Conservation (phyloP, 345 rosid genomes). For the Lumnitzera racemosa region DNA sequence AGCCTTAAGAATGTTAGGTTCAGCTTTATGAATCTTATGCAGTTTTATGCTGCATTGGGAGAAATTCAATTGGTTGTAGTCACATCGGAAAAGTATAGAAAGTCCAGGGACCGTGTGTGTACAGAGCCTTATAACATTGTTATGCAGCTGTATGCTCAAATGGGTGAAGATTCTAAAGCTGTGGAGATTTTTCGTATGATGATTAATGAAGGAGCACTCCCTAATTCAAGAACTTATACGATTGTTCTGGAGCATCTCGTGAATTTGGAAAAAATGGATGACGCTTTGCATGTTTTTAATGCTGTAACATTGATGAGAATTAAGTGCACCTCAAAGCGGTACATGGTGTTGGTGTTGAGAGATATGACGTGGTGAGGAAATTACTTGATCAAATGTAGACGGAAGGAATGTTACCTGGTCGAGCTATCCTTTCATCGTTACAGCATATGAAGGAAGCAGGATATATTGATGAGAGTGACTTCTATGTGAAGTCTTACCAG, state of each 20-base stretch:
- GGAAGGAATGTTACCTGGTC: constrained; percentile 65
- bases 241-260: constrained; percentile 74
- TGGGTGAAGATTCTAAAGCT: constrained; percentile 39
- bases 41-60: constrained; percentile 48
- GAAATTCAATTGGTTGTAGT: constrained; percentile 49
- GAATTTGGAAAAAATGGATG: constrained; percentile 43
- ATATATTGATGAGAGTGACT: constrained; percentile 41
- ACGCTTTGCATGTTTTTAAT: constrained; percentile 50
- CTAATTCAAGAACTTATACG: constrained; percentile 79
- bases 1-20: constrained; percentile 34
- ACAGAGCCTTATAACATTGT: constrained; percentile 66
- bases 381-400: constrained; percentile 58
- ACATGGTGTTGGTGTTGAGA: constrained; percentile 32
- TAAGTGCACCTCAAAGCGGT: constrained; percentile 65
- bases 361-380: constrained; percentile 43
- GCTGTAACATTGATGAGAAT: constrained; percentile 73
- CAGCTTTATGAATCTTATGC: constrained; percentile 68
- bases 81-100: constrained; percentile 50
- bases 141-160: constrained; percentile 37
- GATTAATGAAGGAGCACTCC: constrained; percentile 64
- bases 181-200: constrained; percentile 41
- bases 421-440: constrained; percentile 43
- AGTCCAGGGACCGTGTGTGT: constrained; percentile 36
- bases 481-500: constrained; percentile 55
- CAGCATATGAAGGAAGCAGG: constrained; percentile 56